Evolutionary conservation across 106 monocot genomes (phyloP), one percentile per base, ranked within the genome.

Genomic region (Acorus gramineus): DNA sequence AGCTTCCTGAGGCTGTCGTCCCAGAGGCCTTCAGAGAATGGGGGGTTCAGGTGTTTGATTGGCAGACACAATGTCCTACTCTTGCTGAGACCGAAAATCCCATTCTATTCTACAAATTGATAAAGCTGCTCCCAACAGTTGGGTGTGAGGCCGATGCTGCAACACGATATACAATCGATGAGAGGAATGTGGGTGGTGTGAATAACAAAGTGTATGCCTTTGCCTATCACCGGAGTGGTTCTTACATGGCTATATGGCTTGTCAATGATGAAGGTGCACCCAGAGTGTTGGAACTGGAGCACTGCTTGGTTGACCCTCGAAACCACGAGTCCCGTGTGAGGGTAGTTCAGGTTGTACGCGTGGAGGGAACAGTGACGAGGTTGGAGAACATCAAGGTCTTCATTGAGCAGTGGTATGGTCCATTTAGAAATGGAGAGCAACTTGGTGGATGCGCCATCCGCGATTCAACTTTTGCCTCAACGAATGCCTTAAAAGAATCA

Each of bases 61-160:
- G 96, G 96, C 96, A 91, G 54, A 98, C 91, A 4, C 96, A 98
- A 62, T 91, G 96, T 77, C 91, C 91, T 1, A 91, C 96, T 2
- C 80, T 98, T 5, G 96, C 83, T 4, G 81, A 81, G 42, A 8
- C 75, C 2, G 61, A 12, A 1, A 69, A 63, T 1, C 73, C 69
- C 7, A 44, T 59, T 0, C 78, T 96, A 28, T 66, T 65, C 55
- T 88, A 83, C 81, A 85, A 83, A 73, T 73, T 91, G 46, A 83
- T 91, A 64, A 85, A 79, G 70, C 85, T 91, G 7, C 74, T 91
- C 45, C 96, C 96, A 3, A 91, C 91, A 2, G 96, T 98, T 2
- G 96, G 96, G 7, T 91, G 96, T 58, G 90, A 98, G 80, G 91
- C 96, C 11, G 96, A 98, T 53, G 96, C 96, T 14, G 96, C 96